Percentiles rank a stretch among this genome's conserved stretches.
These are phyloP conservation scores for Monosporascus sp. DNA, from an alignment of 2,329 filamentous ascomycete genomes.

Conservation along the genomic window DNA sequence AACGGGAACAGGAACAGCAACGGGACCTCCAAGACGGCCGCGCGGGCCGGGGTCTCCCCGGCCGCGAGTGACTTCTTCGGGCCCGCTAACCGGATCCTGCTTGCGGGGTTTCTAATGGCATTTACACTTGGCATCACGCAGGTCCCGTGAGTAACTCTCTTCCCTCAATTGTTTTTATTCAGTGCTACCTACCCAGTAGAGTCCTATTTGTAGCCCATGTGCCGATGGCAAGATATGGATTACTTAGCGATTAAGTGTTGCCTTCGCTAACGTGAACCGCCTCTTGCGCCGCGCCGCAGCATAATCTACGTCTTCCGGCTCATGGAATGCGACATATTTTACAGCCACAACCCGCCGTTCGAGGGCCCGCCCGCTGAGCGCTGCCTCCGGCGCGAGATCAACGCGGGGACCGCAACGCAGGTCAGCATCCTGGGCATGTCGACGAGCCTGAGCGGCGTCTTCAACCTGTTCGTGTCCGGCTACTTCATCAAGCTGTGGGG, in stretches of 20 bases:
- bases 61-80: conserved; percentile 14
- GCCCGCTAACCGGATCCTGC: conserved; percentile 24
- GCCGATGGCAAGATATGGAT: not conserved
- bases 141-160: conserved; percentile 19
- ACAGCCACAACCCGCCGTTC: conserved; percentile 50
- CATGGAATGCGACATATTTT: conserved; percentile 69
- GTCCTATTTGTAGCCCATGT: too few species aligned
- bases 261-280: conserved; percentile 2
- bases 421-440: conserved; percentile 61
- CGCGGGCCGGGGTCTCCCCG: conserved; percentile 4
- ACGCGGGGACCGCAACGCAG: conserved; percentile 58
- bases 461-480: conserved; percentile 63
- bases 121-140: conserved; percentile 28
- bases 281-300: conserved; percentile 16
- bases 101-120: conserved; percentile 26
- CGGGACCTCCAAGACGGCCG: conserved; percentile 3
- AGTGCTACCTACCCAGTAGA: too few species aligned
- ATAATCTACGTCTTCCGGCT: conserved; percentile 62
- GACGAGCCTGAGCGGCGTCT: conserved; percentile 59
- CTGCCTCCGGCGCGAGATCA: conserved; percentile 57
- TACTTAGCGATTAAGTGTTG: not conserved
- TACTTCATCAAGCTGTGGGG: conserved; percentile 64
- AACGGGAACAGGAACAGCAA: conserved; percentile 2
- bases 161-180: too few species aligned
- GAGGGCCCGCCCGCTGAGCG: conserved; percentile 40